Evolutionary conservation across 2,329 filamentous ascomycete genomes (phyloP).

Genomic region (Aspergillus proliferans): DNA sequence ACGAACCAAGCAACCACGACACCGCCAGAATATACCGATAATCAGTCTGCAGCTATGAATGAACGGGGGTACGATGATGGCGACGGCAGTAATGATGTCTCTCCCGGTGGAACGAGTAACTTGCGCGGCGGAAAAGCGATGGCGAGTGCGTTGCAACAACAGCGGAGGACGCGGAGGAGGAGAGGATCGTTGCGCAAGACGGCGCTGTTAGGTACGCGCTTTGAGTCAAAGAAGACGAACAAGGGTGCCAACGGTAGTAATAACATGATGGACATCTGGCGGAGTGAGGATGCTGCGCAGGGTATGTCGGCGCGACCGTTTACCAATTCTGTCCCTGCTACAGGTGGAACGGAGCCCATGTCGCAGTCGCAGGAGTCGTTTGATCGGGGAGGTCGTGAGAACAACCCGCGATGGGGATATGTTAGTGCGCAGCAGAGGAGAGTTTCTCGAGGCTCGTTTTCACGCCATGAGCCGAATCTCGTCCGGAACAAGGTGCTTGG

Average conservation of each 20-base stretch:
- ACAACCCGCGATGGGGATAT: slow-evolving; percentile 1
- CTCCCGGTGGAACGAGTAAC: slow-evolving; percentile 2
- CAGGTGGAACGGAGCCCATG: too few species aligned
- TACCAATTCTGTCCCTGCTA: neutral
- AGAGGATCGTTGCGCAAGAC: slow-evolving; percentile 84
- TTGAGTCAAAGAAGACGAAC: slow-evolving; percentile 30
- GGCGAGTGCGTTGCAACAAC: slow-evolving; percentile 43
- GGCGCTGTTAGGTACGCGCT: slow-evolving; percentile 62
- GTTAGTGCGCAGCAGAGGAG: slow-evolving; percentile 10
- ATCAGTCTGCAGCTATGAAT: too few species aligned
- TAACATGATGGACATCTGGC: neutral
- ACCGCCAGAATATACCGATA: too few species aligned
- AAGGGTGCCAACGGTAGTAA: neutral
- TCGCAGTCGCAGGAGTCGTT: slow-evolving; percentile 9
- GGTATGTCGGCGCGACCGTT: neutral
- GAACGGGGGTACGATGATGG: slow-evolving; percentile 11
- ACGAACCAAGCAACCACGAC: slow-evolving; percentile 25
- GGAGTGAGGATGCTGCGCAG: neutral
- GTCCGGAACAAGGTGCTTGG: slow-evolving; percentile 52
- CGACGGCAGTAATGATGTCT: slow-evolving; percentile 17
- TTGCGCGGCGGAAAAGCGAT: slow-evolving; percentile 45
- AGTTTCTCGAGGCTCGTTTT: slow-evolving; percentile 14
- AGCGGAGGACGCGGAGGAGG: slow-evolving; percentile 59
- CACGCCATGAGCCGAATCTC: slow-evolving; percentile 30
- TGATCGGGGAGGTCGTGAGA: slow-evolving; percentile 4